Evolutionary conservation across 2,329 filamentous ascomycete species (phyloP), one percentile per base, ranked within the genome.

Genomic region (Emydomyces testavorans): DNA sequence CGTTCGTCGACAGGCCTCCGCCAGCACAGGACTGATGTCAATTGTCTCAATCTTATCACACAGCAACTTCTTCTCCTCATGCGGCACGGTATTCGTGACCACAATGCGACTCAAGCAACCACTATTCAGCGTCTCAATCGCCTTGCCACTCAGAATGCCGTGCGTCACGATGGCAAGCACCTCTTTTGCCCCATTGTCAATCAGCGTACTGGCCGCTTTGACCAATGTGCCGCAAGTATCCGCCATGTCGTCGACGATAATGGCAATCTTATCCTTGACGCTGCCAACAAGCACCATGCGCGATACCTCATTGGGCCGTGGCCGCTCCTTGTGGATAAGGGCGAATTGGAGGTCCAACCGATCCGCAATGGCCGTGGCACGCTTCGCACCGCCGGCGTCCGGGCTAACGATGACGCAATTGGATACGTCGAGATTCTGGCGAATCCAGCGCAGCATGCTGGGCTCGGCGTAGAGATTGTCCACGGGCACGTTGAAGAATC

Each of bases 171-270:
- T 93, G 20, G 92, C 92, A 53, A 94, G 86, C 31, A 94, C 88
- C 62, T 93, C 80, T 56, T 79, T 80, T 1, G 92, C 90, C 26
- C 87, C 86, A 60, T 95, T 83, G 58, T 86, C 77, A 65, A 90
- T 85, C 45, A 96, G 78, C 0, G 89, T 90, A 49, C 86, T 82
- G 13, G 90, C 92, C 2, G 89, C 92, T 71, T 96, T 96, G 65
- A 76, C 79, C 10, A 85, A 72, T 1, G 87, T 94, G 56, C 88
- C 88, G 65, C 89, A 95, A 3, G 90, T 95, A 63, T 96, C 90
- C 26, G 89, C 89, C 87, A 96, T 95, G 64, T 96, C 90, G 64
- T 96, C 90, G 40, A 98, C 90, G 41, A 98, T 80, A 61, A 98
- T 95, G 51, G 90, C 90, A 24, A 90, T 82, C 71, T 92, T 92